Base-by-base conservation (phyloP, 352 stramenopile genomes). In the Phytophthora syringae region DNA sequence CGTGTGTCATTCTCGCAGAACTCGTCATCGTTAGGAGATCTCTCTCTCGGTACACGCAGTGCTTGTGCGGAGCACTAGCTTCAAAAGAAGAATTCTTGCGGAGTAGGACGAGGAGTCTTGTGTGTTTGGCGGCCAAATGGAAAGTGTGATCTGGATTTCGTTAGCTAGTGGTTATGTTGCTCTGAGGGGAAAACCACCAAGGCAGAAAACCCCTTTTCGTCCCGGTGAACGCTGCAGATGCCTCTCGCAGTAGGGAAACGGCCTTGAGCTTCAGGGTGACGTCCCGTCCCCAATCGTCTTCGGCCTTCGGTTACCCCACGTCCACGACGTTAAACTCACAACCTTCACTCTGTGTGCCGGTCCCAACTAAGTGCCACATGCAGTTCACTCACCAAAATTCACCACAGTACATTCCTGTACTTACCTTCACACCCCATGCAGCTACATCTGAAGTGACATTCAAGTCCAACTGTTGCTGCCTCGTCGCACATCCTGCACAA, bases 1-100 rank as follows among this genome's bases (percentile, higher is more conserved):
- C 97, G 1, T 89, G 95, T 43, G 90, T 98, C 52, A 93, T 96
- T 37, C 34, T 89, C 44, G 84, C 72, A 6, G 92, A 97, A 66
- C 83, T 97, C 44, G 81, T 76, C 21, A n/a, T n/a, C n/a, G n/a
- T n/a, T 40, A 40, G 34, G 4, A 40, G 10, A 40, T 16, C 13
- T 16, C 15, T 40, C 34, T 16, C 15, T 18, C 10, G 34, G 11
- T 40, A 40, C 34, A 16, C 34, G 34, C 34, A 40, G 34, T 16
- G 34, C 34, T 40, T 40, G 10, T 40, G 34, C 10, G 34, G 13
- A 40, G 32, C 32, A 39, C 32, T 39, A 39, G 32, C 7, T 39
- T 39, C 32, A 39, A 9, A 16, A 39, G 32, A 11, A 39, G 32
- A n/a, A 39, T 11, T 39, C 12, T 11, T 39, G 27, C 9, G 27